A percentile compares a stretch with the other conserved stretches of the same genome.
These are phyloP conservation scores for Pigoraptor vietnamica DNA, from an alignment of 78 protist species.

Conservation along the genomic window DNA sequence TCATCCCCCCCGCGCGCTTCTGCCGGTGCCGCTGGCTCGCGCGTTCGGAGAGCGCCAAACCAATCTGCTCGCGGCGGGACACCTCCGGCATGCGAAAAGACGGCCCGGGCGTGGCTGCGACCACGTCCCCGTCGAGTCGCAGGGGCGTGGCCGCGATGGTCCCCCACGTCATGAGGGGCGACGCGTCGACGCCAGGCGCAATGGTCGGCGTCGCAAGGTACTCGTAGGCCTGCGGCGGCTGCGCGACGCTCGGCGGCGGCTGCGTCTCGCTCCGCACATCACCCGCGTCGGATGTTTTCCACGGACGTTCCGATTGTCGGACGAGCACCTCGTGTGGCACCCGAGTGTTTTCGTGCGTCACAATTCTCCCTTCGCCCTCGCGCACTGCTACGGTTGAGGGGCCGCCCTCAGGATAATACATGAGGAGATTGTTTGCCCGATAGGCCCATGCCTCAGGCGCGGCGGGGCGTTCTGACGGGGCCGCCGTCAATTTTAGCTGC, in stretches of 20 bases:
- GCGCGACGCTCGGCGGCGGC: background rate
- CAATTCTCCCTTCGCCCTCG: background rate
- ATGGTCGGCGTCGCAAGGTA: conserved; percentile 3
- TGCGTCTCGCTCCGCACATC: background rate
- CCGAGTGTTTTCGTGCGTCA: background rate
- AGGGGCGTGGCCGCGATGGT: conserved; percentile 47
- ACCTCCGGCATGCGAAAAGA: background rate
- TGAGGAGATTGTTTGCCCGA: background rate
- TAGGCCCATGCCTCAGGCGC: background rate
- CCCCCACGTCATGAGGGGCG: conserved; percentile 76
- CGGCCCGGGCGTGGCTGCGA: conserved; percentile 17
- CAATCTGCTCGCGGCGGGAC: background rate
- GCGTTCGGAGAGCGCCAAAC: background rate
- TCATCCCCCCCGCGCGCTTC: background rate
- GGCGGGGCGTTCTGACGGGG: background rate
- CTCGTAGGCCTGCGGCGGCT: background rate
- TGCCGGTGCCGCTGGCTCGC: background rate
- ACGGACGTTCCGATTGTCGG: background rate
- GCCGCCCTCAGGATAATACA: background rate
- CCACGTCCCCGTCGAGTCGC: background rate
- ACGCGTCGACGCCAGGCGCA: conserved; percentile 6
- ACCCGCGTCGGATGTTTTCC: background rate
- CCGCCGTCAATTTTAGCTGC: background rate
- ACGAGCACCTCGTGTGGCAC: background rate
- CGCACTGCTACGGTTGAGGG: background rate